Conservation (phyloP, 768 basidiomycete genomes). For the Megacollybia marginata region DNA sequence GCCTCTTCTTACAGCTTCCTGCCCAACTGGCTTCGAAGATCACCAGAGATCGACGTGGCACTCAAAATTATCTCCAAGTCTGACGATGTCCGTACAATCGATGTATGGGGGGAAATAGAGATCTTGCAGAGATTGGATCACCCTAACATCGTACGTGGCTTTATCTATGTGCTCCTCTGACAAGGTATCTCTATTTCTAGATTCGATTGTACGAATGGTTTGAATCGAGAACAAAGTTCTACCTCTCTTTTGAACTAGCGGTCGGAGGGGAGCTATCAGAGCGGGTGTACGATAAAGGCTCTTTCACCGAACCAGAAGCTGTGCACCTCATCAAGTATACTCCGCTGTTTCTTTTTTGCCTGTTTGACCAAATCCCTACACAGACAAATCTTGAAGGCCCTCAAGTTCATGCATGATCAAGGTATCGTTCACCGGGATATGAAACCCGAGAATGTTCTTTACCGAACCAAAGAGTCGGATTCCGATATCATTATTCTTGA, state of each 20-base stretch:
- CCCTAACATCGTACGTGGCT: conserved; percentile 65
- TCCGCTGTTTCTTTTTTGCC: neutral
- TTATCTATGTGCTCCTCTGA: too few relatives aligned
- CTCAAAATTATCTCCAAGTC: conserved; percentile 93
- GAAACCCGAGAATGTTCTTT: conserved; percentile 97
- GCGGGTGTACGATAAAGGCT: conserved; percentile 74
- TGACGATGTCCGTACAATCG: conserved; percentile 40
- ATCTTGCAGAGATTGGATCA: conserved; percentile 86
- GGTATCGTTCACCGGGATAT: conserved; percentile 95
- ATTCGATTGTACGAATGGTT: conserved; percentile 97
- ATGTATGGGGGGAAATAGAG: conserved; percentile 89
- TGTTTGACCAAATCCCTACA: neutral
- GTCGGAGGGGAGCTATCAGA: conserved; percentile 93
- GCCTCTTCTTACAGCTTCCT: conserved; percentile 11
- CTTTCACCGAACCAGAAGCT: conserved; percentile 91
- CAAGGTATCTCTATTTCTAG: conserved; percentile 24
- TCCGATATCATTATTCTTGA: conserved; percentile 94
- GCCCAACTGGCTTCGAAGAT: conserved; percentile 7
- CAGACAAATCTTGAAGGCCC: conserved; percentile 75
- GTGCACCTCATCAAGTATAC: conserved; percentile 64
- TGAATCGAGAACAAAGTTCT: conserved; percentile 89
- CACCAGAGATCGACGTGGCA: conserved; percentile 60
- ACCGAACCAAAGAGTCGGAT: conserved; percentile 64
- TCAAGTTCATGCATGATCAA: conserved; percentile 84
- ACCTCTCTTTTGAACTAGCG: conserved; percentile 92